Evolutionary conservation across 2,329 filamentous ascomycete species (phyloP).

Genomic region (Nemania bipapillata): DNA sequence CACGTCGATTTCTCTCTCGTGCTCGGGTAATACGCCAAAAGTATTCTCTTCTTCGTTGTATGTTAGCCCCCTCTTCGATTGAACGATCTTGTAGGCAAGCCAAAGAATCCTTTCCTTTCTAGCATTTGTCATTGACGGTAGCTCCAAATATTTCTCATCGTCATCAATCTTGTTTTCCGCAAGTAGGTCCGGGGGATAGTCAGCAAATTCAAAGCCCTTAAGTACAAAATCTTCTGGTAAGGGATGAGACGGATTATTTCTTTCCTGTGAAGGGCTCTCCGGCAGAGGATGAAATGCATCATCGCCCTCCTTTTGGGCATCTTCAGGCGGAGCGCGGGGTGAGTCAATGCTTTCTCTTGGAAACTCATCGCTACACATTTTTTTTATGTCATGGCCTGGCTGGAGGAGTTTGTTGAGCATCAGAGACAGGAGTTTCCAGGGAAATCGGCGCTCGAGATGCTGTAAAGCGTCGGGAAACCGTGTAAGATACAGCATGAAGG

Average conservation of each 20-base stretch:
- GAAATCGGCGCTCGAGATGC: slow-evolving; percentile 58
- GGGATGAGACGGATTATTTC: slow-evolving; percentile 61
- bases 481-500: slow-evolving; percentile 65
- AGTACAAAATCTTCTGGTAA: slow-evolving; percentile 76
- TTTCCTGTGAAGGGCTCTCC: slow-evolving; percentile 63
- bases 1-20: slow-evolving; percentile 52
- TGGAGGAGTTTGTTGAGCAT: slow-evolving; percentile 56
- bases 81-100: slow-evolving; percentile 63
- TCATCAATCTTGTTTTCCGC: slow-evolving; percentile 68
- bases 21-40: slow-evolving; percentile 56
- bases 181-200: slow-evolving; percentile 71
- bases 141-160: slow-evolving; percentile 73
- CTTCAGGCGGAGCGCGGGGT: slow-evolving; percentile 71
- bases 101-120: slow-evolving; percentile 70
- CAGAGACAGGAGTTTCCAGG: slow-evolving; percentile 63
- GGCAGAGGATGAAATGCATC: slow-evolving; percentile 67
- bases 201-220: slow-evolving; percentile 70
- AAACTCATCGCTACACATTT: slow-evolving; percentile 60
- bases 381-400: slow-evolving; percentile 46
- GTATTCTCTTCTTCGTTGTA: slow-evolving; percentile 55
- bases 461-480: slow-evolving; percentile 56
- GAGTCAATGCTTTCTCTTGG: slow-evolving; percentile 58
- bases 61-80: slow-evolving; percentile 56
- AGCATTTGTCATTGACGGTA: slow-evolving; percentile 66
- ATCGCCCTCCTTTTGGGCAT: slow-evolving; percentile 53